A percentile compares a stretch with the other conserved stretches of the same genome.
phyloP scores from a whole-genome alignment of 495 filamentous ascomycete species.

The Aspergillus diversus region DNA sequence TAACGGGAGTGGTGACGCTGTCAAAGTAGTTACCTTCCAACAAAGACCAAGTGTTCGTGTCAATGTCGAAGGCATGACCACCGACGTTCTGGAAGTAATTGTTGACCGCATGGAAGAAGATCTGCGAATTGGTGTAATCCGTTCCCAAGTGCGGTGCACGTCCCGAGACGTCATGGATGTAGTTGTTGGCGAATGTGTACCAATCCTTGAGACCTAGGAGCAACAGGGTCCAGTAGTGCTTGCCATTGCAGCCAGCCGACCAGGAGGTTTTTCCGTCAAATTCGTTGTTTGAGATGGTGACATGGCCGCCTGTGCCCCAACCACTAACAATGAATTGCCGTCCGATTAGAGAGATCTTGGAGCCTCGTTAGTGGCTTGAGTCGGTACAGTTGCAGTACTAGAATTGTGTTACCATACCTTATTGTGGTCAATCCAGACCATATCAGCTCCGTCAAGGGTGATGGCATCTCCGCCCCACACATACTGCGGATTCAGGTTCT shows the following conservation, averaged over 20 bases:
- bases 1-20: slow-evolving; percentile 21
- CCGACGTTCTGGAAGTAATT: slow-evolving; percentile 28
- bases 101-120: slow-evolving; percentile 40
- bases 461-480: slow-evolving; percentile 34
- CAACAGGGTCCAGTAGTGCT: slow-evolving; percentile 54
- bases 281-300: slow-evolving; percentile 41
- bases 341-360: slow-evolving; percentile 23
- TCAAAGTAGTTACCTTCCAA: slow-evolving; percentile 28
- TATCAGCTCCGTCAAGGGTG: slow-evolving; percentile 24
- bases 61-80: slow-evolving; percentile 27
- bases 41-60: slow-evolving; percentile 19
- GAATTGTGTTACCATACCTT: slow-evolving; percentile 13
- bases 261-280: slow-evolving; percentile 48
- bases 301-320: slow-evolving; percentile 17
- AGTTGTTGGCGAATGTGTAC: slow-evolving; percentile 26
- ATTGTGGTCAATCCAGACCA: slow-evolving; percentile 32
- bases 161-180: slow-evolving; percentile 49
- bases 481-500: slow-evolving; percentile 32
- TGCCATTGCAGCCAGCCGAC: slow-evolving; percentile 50
- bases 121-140: slow-evolving; percentile 45
- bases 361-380: not conserved
- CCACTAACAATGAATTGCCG: slow-evolving; percentile 28
- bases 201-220: slow-evolving; percentile 23
- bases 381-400: no score
- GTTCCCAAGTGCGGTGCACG: slow-evolving; percentile 34